Conservation (phyloP, 345 rosid species). For the Arabis alpina region DNA sequence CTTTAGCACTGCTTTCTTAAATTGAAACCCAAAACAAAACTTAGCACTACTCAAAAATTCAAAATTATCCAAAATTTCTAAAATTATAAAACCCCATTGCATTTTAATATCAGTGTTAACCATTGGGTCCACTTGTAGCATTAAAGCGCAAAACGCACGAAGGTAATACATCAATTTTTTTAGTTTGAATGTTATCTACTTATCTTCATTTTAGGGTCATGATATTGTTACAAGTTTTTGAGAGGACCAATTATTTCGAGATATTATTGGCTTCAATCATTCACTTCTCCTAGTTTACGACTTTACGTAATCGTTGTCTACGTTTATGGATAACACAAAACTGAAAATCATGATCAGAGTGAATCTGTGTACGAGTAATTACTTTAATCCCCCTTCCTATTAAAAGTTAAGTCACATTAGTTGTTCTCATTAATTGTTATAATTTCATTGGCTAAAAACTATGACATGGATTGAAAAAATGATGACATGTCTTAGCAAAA, state of each 20-base stretch:
- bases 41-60: too few species aligned
- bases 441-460: too few species aligned
- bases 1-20: too few species aligned
- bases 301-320: not conserved
- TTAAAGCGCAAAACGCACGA: not conserved
- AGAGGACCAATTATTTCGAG: slow-evolving; percentile 21
- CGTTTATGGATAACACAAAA: slow-evolving; percentile 24
- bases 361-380: not conserved
- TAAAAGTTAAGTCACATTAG: too few species aligned
- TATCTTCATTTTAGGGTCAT: slow-evolving; percentile 43
- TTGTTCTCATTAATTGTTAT: too few species aligned
- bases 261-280: slow-evolving; percentile 34
- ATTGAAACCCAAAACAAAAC: too few species aligned
- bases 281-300: not conserved
- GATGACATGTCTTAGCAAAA: too few species aligned
- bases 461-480: too few species aligned
- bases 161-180: not conserved
- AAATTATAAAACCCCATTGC: too few species aligned
- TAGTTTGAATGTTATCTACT: slow-evolving; percentile 17
- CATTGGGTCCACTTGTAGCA: not conserved
- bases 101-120: too few species aligned
- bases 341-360: slow-evolving; percentile 16
- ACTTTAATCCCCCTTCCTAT: too few species aligned
- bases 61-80: too few species aligned
- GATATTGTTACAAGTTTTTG: not conserved